phyloP scores from a whole-genome alignment of 768 basidiomycete species.

The Termitomyces sp. region DNA sequence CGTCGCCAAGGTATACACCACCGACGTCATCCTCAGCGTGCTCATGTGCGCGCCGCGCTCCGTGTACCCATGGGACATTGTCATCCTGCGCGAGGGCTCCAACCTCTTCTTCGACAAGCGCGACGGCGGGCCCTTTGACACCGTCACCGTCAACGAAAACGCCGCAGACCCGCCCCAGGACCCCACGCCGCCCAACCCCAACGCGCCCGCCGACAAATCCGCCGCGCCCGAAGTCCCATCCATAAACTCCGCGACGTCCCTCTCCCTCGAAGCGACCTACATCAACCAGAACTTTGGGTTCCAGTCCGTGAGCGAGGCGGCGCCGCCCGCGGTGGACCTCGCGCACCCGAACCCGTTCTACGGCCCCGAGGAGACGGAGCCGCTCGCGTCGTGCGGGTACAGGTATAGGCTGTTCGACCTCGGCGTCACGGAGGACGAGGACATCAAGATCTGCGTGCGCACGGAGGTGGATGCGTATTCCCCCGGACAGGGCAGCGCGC shows the following conservation, averaged over 20 bases:
- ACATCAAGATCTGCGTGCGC: slow-evolving; percentile 84
- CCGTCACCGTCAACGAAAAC: slow-evolving; percentile 98
- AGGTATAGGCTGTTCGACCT: slow-evolving; percentile 95
- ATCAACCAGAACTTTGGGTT: slow-evolving; percentile 99
- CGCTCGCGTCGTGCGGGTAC: slow-evolving; percentile 93
- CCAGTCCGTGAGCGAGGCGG: slow-evolving; percentile 81
- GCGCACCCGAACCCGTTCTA: slow-evolving; percentile 95
- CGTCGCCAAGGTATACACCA: slow-evolving; percentile 85
- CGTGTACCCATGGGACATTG: slow-evolving; percentile 98
- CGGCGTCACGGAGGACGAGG: slow-evolving; percentile 85
- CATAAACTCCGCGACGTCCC: slow-evolving; percentile 89
- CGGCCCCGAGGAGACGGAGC: slow-evolving; percentile 87
- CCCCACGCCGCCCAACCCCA: slow-evolving; percentile 70
- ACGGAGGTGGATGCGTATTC: slow-evolving; percentile 94
- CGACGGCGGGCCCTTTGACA: slow-evolving; percentile 95
- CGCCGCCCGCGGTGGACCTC: slow-evolving; percentile 63
- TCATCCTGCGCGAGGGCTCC: slow-evolving; percentile 90
- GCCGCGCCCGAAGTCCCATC: slow-evolving; percentile 65
- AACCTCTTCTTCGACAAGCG: slow-evolving; percentile 96
- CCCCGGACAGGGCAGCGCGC: slow-evolving; percentile 55
- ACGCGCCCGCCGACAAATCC: slow-evolving; percentile 66
- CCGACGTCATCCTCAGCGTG: slow-evolving; percentile 90
- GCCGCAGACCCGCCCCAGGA: slow-evolving; percentile 92
- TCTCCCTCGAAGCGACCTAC: slow-evolving; percentile 96
- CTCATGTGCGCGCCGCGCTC: slow-evolving; percentile 96